Percentiles rank a stretch among this genome's conserved stretches.
These are phyloP conservation scores for Trametopsis cervina DNA, from an alignment of 768 basidiomycete species.

Conservation along the genomic window DNA sequence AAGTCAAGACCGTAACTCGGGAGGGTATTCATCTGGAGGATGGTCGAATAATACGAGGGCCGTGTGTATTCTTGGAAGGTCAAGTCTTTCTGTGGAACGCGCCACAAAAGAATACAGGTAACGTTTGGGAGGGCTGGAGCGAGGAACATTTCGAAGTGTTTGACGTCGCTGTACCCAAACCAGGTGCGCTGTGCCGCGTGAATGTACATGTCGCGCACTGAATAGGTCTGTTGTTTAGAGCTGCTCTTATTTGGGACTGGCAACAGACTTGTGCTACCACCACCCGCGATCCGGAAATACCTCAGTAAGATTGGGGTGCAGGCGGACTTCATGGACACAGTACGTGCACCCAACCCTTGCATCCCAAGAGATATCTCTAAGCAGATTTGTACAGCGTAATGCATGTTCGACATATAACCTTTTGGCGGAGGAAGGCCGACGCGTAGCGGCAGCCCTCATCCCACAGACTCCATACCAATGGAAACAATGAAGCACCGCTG, in stretches of 20 bases:
- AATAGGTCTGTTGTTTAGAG: slow-evolving; percentile 39
- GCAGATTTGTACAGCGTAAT: slow-evolving; percentile 52
- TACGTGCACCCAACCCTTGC: slow-evolving; percentile 26
- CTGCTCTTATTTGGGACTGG: slow-evolving; percentile 90
- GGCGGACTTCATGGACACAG: slow-evolving; percentile 85
- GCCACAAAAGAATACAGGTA: slow-evolving; percentile 29
- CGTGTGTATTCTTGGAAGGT: slow-evolving; percentile 81
- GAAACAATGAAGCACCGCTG: slow-evolving; percentile 23
- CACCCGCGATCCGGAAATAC: slow-evolving; percentile 56
- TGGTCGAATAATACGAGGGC: slow-evolving; percentile 68
- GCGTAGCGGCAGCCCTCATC: slow-evolving; percentile 86
- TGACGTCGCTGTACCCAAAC: slow-evolving; percentile 75
- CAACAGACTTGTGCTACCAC: slow-evolving; percentile 58
- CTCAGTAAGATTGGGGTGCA: slow-evolving; percentile 76
- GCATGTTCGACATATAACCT: slow-evolving; percentile 96
- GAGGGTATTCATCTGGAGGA: slow-evolving; percentile 68
- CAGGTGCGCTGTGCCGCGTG: slow-evolving; percentile 49
- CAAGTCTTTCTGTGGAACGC: slow-evolving; percentile 90
- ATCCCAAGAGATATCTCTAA: too few relatives aligned
- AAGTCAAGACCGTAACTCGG: slow-evolving; percentile 58
- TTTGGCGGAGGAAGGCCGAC: slow-evolving; percentile 86
- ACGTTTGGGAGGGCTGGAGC: slow-evolving; percentile 63
- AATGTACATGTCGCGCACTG: neutral
- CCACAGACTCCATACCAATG: slow-evolving; percentile 54
- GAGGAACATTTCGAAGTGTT: slow-evolving; percentile 74